Evolutionary conservation across 306 rosid species (phyloP).

Genomic region (Urtica urens): DNA sequence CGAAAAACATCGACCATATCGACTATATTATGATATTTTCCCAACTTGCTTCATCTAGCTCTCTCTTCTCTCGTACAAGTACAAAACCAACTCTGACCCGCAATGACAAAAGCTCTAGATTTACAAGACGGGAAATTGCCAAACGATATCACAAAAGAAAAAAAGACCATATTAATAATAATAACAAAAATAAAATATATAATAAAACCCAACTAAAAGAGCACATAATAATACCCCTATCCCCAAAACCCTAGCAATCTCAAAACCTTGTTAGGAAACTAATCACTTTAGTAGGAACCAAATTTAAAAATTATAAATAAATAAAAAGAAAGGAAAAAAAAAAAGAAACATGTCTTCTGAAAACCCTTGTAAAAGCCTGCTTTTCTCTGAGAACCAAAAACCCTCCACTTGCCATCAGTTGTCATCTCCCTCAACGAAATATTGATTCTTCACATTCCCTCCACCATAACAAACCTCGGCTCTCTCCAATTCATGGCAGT

Average conservation of each 20-base stretch:
- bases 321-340: constrained; percentile 18
- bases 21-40: constrained; percentile 66
- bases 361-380: not conserved
- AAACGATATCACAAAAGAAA: constrained; percentile 20
- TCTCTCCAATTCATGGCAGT: constrained; percentile 21
- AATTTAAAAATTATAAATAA: constrained; percentile 25
- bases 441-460: constrained; percentile 27
- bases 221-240: constrained; percentile 25
- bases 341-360: not conserved
- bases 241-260: constrained; percentile 57
- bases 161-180: constrained; percentile 6
- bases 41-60: constrained; percentile 73
- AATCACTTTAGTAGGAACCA: constrained; percentile 28
- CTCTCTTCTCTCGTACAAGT: constrained; percentile 38
- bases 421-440: constrained; percentile 29
- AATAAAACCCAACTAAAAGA: not conserved
- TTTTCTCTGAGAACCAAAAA: constrained; percentile 13
- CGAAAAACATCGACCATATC: too few species aligned
- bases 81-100: constrained; percentile 41
- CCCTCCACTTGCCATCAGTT: constrained; percentile 20
- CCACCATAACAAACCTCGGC: constrained; percentile 29
- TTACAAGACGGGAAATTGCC: constrained; percentile 71
- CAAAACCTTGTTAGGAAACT: constrained; percentile 59
- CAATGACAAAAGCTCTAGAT: constrained; percentile 44
- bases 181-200: not conserved